A percentile compares a stretch with the other conserved stretches of the same genome.
phyloP scores from a whole-genome alignment of 2,329 filamentous ascomycete genomes.

The Thelonectria rubi region DNA sequence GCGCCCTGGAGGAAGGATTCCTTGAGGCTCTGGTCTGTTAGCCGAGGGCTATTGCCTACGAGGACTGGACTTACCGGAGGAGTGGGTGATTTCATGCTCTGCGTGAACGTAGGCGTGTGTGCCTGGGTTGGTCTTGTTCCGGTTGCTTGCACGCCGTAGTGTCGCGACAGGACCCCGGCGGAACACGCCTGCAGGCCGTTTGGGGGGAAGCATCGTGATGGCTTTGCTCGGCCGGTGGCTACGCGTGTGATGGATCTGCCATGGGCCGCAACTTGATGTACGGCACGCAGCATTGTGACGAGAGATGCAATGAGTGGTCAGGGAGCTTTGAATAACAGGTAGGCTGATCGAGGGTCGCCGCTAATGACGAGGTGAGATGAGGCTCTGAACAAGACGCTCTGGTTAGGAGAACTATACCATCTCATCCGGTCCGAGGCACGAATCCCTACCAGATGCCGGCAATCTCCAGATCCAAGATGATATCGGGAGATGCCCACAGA shows the following conservation, averaged over 20 bases:
- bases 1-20: constrained; percentile 83
- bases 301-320: background rate
- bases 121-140: background rate
- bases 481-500: no score
- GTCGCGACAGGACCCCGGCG: background rate
- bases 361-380: no score
- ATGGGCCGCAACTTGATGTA: background rate
- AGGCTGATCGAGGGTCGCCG: background rate
- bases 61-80: background rate
- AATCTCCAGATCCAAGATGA: no score
- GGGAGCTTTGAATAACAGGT: background rate
- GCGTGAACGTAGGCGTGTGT: background rate
- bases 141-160: constrained; percentile 14
- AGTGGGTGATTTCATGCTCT: background rate
- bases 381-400: no score
- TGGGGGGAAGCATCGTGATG: background rate
- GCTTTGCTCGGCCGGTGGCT: background rate
- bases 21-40: background rate
- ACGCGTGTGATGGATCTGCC: background rate
- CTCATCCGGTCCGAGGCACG: no score
- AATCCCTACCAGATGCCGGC: no score
- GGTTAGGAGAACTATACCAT: no score
- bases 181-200: background rate
- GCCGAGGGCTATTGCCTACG: background rate
- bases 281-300: constrained; percentile 14